Evolutionary conservation across 192 early-diverging fungal genomes (phyloP).

Genomic region (Jimgerdemannia flammicorona): DNA sequence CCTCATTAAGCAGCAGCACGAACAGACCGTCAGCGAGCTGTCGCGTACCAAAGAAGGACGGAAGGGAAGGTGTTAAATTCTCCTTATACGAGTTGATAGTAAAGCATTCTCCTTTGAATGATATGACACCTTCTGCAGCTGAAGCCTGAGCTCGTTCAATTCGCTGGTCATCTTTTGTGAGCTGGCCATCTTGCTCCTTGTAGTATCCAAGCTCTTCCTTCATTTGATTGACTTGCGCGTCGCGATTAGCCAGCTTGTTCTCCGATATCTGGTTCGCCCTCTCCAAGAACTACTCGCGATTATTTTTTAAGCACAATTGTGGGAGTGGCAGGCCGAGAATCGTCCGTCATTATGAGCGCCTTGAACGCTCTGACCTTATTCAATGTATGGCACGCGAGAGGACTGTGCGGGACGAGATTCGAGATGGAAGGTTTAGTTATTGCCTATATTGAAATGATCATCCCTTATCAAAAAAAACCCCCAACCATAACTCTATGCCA

Average conservation of each 20-base stretch:
- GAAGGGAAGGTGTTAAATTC: background rate
- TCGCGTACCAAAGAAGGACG: slow-evolving; percentile 30
- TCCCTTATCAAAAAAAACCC: background rate
- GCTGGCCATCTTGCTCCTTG: slow-evolving; percentile 57
- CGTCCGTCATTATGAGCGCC: slow-evolving; percentile 32
- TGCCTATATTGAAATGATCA: background rate
- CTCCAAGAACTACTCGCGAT: slow-evolving; percentile 90
- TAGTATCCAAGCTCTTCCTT: slow-evolving; percentile 70
- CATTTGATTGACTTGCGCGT: slow-evolving; percentile 55
- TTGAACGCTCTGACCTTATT: slow-evolving; percentile 60
- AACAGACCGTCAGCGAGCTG: slow-evolving; percentile 72
- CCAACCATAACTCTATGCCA: background rate
- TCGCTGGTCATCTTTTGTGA: slow-evolving; percentile 57
- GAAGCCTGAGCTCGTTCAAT: slow-evolving; percentile 74
- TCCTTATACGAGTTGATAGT: slow-evolving; percentile 89
- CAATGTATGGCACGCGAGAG: slow-evolving; percentile 96
- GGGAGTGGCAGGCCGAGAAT: slow-evolving; percentile 71
- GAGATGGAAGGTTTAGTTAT: background rate
- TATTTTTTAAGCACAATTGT: slow-evolving; percentile 73
- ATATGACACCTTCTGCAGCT: slow-evolving; percentile 86
- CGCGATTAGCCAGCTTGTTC: slow-evolving; percentile 68
- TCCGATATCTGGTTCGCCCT: slow-evolving; percentile 92
- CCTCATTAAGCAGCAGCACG: slow-evolving; percentile 63
- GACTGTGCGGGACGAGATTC: slow-evolving; percentile 48
- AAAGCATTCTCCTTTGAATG: slow-evolving; percentile 84